Evolutionary conservation across 1,284 basidiomycete genomes (phyloP), one percentile per base, ranked within the genome.

Genomic region (Cryptococcus jaspeensis): DNA sequence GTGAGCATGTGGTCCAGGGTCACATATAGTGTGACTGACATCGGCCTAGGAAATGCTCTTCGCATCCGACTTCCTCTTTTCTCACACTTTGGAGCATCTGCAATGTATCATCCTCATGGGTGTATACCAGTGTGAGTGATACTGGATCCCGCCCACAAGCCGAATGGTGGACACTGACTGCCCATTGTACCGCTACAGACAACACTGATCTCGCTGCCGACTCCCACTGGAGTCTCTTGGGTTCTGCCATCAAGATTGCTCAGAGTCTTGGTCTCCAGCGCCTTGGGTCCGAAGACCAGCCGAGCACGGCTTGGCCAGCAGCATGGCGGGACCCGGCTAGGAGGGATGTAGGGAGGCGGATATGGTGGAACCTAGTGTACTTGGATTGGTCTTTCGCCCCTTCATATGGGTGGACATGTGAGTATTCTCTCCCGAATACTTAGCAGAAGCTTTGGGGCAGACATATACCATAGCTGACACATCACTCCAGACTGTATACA

Each of bases 241-340:
- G 62, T 11, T 32, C 58, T 1, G 64, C 64, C 8, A 54, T 66
- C 54, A 66, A 66, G 55, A 61, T 66, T 22, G 64, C 56, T 0
- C 64, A 66, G 43, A 66, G 62, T 42, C 55, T 66, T 12, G 64
- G 64, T 5, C 43, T 66, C n/a, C 60, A 61, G 46, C 58, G 64
- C 8, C 57, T 66, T 18, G 64, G 63, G 16, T 55, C 51, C 1
- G 64, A 66, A 43, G 51, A 50, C 3, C 22, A 25, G 8, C 52
- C 47, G 18, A 32, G 32, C 23, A 59, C 57, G 50, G 46, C 23
- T 1, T 66, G 64, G 64, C 50, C 56, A 0, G 46, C 52, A 13
- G 28, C 58, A 8, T 66, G 64, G 64, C 49, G 38, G 23, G 45
- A 42, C 3, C 56, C 54, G 1, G 41, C 62, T 2, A 38, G 51